These are phyloP conservation scores for Kuraishia hungarica DNA, from an alignment of 805 yeast species.

Conservation along the genomic window DNA sequence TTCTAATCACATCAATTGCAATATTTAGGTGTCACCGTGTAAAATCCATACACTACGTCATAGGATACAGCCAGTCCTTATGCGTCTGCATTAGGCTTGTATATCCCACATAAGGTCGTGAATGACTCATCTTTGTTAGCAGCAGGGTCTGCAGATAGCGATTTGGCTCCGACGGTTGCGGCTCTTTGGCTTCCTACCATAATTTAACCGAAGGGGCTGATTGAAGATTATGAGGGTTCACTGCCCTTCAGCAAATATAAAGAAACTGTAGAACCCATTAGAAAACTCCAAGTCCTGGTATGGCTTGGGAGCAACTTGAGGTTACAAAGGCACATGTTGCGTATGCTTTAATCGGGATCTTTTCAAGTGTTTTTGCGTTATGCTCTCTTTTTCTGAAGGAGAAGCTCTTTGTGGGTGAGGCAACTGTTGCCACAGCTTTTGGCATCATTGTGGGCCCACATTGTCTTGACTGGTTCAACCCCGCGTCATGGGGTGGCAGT, in stretches of 20 bases:
- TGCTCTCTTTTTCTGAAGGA: constrained; percentile 80
- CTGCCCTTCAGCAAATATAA: neutral
- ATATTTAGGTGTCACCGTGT: too few relatives aligned
- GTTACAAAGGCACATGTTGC: constrained; percentile 62
- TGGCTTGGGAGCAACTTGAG: constrained; percentile 4
- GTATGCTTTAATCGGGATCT: constrained; percentile 81
- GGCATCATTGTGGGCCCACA: constrained; percentile 89
- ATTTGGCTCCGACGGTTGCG: neutral
- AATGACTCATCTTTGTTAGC: neutral
- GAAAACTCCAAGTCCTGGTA: neutral
- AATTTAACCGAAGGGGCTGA: neutral
- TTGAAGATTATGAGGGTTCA: neutral
- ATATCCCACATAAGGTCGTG: neutral
- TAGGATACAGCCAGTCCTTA: neutral
- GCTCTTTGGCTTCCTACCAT: neutral
- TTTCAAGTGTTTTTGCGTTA: constrained; percentile 71
- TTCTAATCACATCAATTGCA: too few relatives aligned
- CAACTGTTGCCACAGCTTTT: constrained; percentile 77
- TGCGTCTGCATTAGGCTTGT: neutral
- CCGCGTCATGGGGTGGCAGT: constrained; percentile 72
- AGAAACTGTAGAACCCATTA: neutral
- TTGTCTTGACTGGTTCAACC: constrained; percentile 75
- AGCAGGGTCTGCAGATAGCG: neutral
- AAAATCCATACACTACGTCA: too few relatives aligned
- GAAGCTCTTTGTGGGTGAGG: constrained; percentile 81